A percentile compares a stretch with the other conserved stretches of the same genome.
phyloP scores from a whole-genome alignment of 2,329 filamentous ascomycete species.

The Dothistroma pini region DNA sequence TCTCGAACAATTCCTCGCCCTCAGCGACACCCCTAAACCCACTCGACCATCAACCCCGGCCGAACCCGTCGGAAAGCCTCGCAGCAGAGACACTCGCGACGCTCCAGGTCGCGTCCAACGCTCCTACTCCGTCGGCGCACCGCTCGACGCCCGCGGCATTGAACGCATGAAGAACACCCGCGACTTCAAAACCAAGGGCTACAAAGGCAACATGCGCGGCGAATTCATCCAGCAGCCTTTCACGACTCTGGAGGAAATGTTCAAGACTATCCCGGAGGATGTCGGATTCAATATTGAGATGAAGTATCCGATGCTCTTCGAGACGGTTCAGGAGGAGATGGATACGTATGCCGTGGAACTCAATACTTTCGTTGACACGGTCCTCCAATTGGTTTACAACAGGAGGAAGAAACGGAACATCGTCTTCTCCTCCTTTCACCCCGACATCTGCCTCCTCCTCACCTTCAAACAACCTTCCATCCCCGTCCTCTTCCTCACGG shows the following conservation, averaged over 20 bases:
- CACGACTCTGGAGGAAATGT: conserved; percentile 90
- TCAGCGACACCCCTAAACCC: conserved; percentile 25
- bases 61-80: conserved; percentile 5
- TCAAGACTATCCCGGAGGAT: conserved; percentile 72
- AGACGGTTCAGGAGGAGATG: conserved; percentile 94
- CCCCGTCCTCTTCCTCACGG: conserved; percentile 89
- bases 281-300: conserved; percentile 99
- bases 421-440: conserved; percentile 96
- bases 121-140: conserved; percentile 59
- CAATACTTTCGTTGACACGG: conserved; percentile 93
- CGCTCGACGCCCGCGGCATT: conserved; percentile 30
- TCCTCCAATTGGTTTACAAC: conserved; percentile 86
- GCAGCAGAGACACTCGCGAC: conserved; percentile 13
- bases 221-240: conserved; percentile 96
- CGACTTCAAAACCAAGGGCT: conserved; percentile 91
- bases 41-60: conserved; percentile 19
- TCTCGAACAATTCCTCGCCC: conserved; percentile 78
- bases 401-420: conserved; percentile 78
- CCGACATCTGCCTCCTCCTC: conserved; percentile 88
- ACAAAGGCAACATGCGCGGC: conserved; percentile 90
- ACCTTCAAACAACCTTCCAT: conserved; percentile 98
- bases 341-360: conserved; percentile 93
- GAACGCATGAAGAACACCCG: conserved; percentile 97
- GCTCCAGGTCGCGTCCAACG: conserved; percentile 37
- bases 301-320: conserved; percentile 98